Evolutionary conservation across 352 stramenopile species (phyloP).

Genomic region (Elongisporangium senticosum): DNA sequence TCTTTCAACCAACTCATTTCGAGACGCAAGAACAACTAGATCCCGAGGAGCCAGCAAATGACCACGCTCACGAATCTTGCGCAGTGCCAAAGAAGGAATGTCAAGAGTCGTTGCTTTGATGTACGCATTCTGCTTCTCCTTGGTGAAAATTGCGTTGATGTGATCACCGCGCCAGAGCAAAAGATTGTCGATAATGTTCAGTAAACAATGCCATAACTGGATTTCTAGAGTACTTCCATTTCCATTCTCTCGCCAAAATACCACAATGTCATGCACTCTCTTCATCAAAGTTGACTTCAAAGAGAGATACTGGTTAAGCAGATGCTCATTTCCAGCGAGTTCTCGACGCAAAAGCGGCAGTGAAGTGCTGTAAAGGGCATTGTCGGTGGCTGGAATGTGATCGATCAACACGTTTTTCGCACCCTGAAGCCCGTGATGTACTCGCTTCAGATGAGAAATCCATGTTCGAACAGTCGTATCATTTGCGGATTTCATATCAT

Average conservation of each 20-base stretch:
- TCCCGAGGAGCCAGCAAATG: slow-evolving; percentile 6
- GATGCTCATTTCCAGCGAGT: slow-evolving; percentile 20
- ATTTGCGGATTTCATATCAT: slow-evolving; percentile 13
- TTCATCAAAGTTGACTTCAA: slow-evolving; percentile 42
- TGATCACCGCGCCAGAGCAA: slow-evolving; percentile 51
- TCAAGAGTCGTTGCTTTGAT: slow-evolving; percentile 46
- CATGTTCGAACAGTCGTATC: slow-evolving; percentile 41
- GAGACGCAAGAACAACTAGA: slow-evolving; percentile 33
- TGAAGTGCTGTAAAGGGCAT: slow-evolving; percentile 30
- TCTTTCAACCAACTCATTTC: slow-evolving; percentile 67
- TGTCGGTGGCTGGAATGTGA: slow-evolving; percentile 9
- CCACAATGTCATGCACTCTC: slow-evolving; percentile 29
- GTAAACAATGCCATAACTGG: slow-evolving; percentile 40
- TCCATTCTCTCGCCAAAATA: slow-evolving; percentile 44
- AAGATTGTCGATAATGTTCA: slow-evolving; percentile 44
- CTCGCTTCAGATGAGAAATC: slow-evolving; percentile 37
- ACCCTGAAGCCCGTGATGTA: slow-evolving; percentile 37
- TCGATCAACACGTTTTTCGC: slow-evolving; percentile 52
- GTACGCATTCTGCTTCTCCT: slow-evolving; percentile 46
- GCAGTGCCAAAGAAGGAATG: slow-evolving; percentile 39
- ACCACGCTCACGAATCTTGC: slow-evolving; percentile 18
- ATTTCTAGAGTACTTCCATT: slow-evolving; percentile 46
- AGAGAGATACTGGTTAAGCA: slow-evolving; percentile 25
- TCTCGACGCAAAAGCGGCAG: slow-evolving; percentile 29
- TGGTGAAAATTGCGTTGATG: slow-evolving; percentile 30